phyloP scores from a whole-genome alignment of 495 filamentous ascomycete species.

The Trichoderma virens region DNA sequence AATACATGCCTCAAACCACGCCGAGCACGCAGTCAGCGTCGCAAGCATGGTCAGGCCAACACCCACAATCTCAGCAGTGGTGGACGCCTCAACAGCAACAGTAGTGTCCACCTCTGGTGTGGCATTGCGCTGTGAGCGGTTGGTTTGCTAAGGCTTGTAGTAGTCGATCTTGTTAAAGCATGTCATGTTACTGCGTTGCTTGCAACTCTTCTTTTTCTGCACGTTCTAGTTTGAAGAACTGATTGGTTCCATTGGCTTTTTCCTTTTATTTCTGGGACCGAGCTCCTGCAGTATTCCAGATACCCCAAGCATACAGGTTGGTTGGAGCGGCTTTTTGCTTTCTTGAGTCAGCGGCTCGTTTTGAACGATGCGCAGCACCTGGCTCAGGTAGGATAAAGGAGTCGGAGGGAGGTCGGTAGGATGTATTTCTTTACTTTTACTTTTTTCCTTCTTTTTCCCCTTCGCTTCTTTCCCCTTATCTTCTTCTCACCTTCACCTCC shows the following conservation, averaged over 20 bases:
- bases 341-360: constrained; percentile 15
- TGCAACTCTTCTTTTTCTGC: constrained; percentile 37
- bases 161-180: not conserved
- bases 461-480: not conserved
- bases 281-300: constrained; percentile 18
- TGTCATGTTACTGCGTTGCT: not conserved
- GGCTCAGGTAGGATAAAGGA: constrained; percentile 23
- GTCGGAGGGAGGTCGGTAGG: constrained; percentile 15
- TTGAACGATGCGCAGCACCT: constrained; percentile 17
- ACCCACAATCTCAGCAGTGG: constrained; percentile 30
- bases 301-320: constrained; percentile 16
- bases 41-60: constrained; percentile 37
- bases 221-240: constrained; percentile 15
- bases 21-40: constrained; percentile 28
- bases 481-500: not conserved
- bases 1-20: constrained; percentile 49
- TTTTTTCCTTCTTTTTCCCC: constrained; percentile 1
- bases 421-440: constrained; percentile 18
- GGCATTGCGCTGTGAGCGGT: not conserved
- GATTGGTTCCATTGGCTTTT: constrained; percentile 15
- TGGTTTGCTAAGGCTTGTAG: not conserved
- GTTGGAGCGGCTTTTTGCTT: constrained; percentile 22
- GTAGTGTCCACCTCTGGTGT: constrained; percentile 11
- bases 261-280: constrained; percentile 15
- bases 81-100: constrained; percentile 40